These are phyloP conservation scores for Aspergillus alliaceus DNA, from an alignment of 2,329 filamentous ascomycete genomes.

Conservation along the genomic window DNA sequence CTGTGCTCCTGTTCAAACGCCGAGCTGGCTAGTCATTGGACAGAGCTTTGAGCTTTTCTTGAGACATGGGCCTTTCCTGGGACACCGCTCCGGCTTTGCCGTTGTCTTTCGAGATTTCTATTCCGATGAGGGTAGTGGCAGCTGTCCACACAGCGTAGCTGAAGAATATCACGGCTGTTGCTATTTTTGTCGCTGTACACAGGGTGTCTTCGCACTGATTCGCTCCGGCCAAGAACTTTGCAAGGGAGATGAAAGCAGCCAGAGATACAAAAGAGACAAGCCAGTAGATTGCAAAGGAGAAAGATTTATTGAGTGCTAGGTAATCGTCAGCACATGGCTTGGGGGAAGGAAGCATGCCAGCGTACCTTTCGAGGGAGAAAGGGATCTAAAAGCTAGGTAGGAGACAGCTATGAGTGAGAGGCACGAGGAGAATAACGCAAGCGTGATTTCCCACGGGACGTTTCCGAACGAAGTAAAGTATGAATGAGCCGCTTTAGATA, in stretches of 20 bases:
- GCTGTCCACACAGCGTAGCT: not conserved
- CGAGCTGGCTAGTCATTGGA: not conserved
- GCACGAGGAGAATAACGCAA: not conserved
- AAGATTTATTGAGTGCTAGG: not conserved
- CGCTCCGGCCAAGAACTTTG: not conserved
- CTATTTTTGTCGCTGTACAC: not conserved
- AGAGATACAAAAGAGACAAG: not conserved
- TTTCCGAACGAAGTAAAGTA: not conserved
- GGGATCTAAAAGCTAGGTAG: not conserved
- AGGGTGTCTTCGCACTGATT: not conserved
- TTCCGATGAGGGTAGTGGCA: not conserved
- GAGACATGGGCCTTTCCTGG: too few species aligned
- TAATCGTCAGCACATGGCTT: not conserved
- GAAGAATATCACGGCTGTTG: not conserved
- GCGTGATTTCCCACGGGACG: not conserved
- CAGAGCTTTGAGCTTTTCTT: not conserved
- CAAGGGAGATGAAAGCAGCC: not conserved
- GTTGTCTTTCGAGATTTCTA: not conserved
- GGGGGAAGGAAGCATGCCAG: accelerated
- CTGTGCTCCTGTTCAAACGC: not conserved
- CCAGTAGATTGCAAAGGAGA: not conserved
- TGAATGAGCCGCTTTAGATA: not conserved
- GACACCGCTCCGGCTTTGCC: not conserved
- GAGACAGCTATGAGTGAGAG: not conserved
- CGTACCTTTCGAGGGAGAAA: not conserved